phyloP scores from a whole-genome alignment of 352 stramenopile species.

The Globisporangium irregulare region DNA sequence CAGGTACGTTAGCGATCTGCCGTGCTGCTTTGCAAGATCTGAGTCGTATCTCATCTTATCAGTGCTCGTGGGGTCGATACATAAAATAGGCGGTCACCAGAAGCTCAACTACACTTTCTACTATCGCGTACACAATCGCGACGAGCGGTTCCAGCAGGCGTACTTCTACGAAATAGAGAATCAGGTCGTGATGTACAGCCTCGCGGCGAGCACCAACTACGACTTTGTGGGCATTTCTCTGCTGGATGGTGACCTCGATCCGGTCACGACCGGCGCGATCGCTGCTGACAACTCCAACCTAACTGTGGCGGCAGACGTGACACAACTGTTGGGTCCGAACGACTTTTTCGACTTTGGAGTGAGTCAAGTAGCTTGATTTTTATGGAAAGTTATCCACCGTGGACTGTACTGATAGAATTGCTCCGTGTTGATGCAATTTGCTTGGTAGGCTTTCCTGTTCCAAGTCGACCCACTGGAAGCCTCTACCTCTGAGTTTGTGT shows the following conservation, averaged over 20 bases:
- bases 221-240: constrained; percentile 45
- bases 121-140: constrained; percentile 19
- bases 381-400: too few relatives aligned
- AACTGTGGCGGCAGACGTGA: constrained; percentile 14
- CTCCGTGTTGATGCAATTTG: not conserved
- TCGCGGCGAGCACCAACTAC: constrained; percentile 44
- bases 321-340: not conserved
- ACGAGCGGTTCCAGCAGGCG: constrained; percentile 25
- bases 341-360: constrained; percentile 53
- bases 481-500: constrained; percentile 1
- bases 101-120: constrained; percentile 38
- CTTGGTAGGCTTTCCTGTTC: constrained; percentile 43
- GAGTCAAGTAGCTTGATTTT: constrained; percentile 12
- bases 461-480: constrained; percentile 26
- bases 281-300: constrained; percentile 26
- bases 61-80: not conserved
- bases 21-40: not conserved
- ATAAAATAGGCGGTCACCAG: constrained; percentile 26
- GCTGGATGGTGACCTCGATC: constrained; percentile 9
- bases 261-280: constrained; percentile 22
- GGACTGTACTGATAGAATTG: not conserved
- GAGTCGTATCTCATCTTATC: not conserved
- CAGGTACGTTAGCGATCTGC: constrained; percentile 18
- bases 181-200: constrained; percentile 24
- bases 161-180: constrained; percentile 18